phyloP scores from a whole-genome alignment of 1,139 yeast species.

The Suhomyces chickasaworum region DNA sequence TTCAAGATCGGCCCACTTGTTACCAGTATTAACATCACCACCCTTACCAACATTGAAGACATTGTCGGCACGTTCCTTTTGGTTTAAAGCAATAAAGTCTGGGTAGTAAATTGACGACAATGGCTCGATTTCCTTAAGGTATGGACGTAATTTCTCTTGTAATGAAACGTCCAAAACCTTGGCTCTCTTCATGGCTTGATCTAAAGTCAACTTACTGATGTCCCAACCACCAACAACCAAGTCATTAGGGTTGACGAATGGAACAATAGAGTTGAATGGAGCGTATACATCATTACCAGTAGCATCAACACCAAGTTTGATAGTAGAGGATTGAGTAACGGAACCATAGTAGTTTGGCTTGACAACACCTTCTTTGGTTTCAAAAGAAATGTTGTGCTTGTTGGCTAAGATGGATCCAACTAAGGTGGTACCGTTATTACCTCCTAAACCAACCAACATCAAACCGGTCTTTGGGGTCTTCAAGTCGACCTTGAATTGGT shows the following conservation, averaged over 20 bases:
- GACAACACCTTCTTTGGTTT: conserved; percentile 77
- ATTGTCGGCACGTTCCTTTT: conserved; percentile 88
- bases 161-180: conserved; percentile 84
- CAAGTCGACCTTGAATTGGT: conserved; percentile 84
- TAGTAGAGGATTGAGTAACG: conserved; percentile 91
- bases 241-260: conserved; percentile 88
- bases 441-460: conserved; percentile 92
- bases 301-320: conserved; percentile 84
- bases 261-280: conserved; percentile 87
- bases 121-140: conserved; percentile 67
- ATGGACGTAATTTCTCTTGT: conserved; percentile 72
- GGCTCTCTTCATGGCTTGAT: conserved; percentile 82
- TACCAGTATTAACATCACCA: conserved; percentile 54
- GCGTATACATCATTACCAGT: conserved; percentile 86
- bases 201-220: conserved; percentile 70
- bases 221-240: conserved; percentile 96
- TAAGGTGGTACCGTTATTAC: conserved; percentile 93
- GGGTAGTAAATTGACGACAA: conserved; percentile 90
- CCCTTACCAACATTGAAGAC: conserved; percentile 60
- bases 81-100: conserved; percentile 95
- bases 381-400: conserved; percentile 74
- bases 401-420: conserved; percentile 86
- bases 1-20: conserved; percentile 92
- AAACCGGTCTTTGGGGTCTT: conserved; percentile 85
- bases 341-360: conserved; percentile 92